These are phyloP conservation scores for Pseudotsuga menziesii DNA, from an alignment of 75 land plant genomes.

Conservation along the genomic window DNA sequence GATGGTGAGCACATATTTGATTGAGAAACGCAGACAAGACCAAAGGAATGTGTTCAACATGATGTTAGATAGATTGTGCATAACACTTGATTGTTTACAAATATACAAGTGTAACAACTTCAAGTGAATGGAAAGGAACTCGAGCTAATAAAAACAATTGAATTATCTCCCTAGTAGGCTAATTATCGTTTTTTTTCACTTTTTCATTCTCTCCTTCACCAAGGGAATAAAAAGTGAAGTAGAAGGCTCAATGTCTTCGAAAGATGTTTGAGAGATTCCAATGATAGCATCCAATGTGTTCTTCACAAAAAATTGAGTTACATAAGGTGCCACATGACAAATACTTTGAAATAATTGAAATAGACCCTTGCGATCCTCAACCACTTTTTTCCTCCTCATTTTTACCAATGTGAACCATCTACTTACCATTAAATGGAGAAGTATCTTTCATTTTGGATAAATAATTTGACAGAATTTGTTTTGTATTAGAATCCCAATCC, in stretches of 20 bases:
- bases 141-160: no score
- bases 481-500: constrained; percentile 41
- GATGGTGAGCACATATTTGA: no score
- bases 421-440: constrained; percentile 49
- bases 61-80: no score
- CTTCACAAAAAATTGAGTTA: constrained; percentile 69
- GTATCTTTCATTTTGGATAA: constrained; percentile 62
- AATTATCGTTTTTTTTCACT: no score
- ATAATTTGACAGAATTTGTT: constrained; percentile 72
- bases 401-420: constrained; percentile 56
- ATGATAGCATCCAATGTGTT: constrained; percentile 45
- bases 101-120: no score
- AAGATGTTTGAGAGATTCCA: constrained; percentile 34
- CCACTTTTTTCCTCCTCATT: constrained; percentile 92
- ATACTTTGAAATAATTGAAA: constrained; percentile 66
- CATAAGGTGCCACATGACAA: constrained; percentile 79
- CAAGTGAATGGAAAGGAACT: no score
- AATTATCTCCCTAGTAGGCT: no score
- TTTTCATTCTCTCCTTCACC: constrained; percentile 69
- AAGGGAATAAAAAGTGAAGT: constrained; percentile 67
- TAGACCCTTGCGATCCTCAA: constrained; percentile 67
- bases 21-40: no score
- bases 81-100: no score
- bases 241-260: constrained; percentile 85
- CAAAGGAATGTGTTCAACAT: no score